phyloP scores from a whole-genome alignment of 2,329 filamentous ascomycete genomes.

The Ustulina deusta region DNA sequence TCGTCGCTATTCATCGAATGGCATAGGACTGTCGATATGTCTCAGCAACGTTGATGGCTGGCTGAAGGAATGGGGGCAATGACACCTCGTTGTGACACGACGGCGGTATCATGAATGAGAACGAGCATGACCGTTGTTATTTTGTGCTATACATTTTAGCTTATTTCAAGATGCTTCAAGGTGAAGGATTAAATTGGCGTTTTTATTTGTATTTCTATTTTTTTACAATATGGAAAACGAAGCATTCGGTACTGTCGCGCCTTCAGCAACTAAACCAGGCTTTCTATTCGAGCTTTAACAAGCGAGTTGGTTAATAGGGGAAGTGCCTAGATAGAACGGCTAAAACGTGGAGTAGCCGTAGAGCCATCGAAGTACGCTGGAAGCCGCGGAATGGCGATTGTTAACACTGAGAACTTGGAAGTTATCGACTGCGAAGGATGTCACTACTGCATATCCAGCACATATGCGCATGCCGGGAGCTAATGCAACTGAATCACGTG shows the following conservation, averaged over 20 bases:
- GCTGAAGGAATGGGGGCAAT: conserved; percentile 1
- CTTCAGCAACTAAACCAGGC: not conserved
- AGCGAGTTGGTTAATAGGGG: too few relatives aligned
- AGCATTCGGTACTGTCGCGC: not conserved
- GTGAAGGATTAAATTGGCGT: too few relatives aligned
- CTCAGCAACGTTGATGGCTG: not conserved
- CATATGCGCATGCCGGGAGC: conserved; percentile 14
- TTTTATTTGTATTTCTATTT: not conserved
- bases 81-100: not conserved
- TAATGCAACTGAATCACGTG: conserved; percentile 19
- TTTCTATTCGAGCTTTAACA: not conserved
- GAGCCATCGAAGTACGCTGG: not conserved
- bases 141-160: not conserved
- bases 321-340: not conserved
- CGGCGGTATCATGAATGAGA: not conserved
- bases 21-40: too few relatives aligned
- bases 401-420: not conserved
- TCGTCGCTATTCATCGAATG: not conserved
- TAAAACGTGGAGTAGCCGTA: not conserved
- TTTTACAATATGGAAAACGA: not conserved
- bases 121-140: not conserved
- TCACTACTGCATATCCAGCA: conserved; percentile 6
- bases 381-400: not conserved
- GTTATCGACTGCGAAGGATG: not conserved
- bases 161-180: too few relatives aligned